Base-by-base conservation (phyloP, 106 monocot species). In the Phalaenopsis equestris region DNA sequence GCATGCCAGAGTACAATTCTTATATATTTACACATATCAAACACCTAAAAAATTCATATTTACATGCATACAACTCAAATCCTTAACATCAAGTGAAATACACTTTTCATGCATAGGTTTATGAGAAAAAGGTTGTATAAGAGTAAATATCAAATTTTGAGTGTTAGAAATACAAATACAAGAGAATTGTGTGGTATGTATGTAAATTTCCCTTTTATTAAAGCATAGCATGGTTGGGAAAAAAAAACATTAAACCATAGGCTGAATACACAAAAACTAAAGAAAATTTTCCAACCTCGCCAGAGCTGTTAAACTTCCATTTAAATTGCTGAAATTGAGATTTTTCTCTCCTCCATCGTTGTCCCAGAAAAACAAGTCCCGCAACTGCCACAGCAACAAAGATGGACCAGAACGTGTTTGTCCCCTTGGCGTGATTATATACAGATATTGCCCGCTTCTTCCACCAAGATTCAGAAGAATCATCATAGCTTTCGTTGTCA, bases 341-440 rank as follows among this genome's bases (percentile, higher is more conserved):
- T 39, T 89, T 88, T 30, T 87, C 89, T 39, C 73, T 81, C 58
- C 85, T 82, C 91, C 91, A 89, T 23, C 81, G 84, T 17, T 84
- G 83, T 36, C 93, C 87, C 14, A 91, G 37, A 80, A 87, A 82
- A 56, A 89, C 91, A 65, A 94, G 58, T 7, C 94, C 91, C 75
- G 91, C 73, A 52, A 94, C 46, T 75, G 91, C 87, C 49, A 89
- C 87, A 83, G 87, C 89, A 5, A 89, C 88, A 85, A 84, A 78
- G 55, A 94, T 48, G 55, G 91, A 86, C 91, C 91, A 91, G 83
- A 89, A 89, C 70, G 81, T 79, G 55, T 87, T 86, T 16, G 84
- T 73, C 47, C 89, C 86, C 77, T 85, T 91, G 18, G 83, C 88
- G 73, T 89, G 87, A 15, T 78, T 80, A 81, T 86, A 94, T 49